A percentile compares a stretch with the other conserved stretches of the same genome.
Conservation (phyloP, 352 stramenopile genomes). For the Globisporangium yorkense region DNA sequence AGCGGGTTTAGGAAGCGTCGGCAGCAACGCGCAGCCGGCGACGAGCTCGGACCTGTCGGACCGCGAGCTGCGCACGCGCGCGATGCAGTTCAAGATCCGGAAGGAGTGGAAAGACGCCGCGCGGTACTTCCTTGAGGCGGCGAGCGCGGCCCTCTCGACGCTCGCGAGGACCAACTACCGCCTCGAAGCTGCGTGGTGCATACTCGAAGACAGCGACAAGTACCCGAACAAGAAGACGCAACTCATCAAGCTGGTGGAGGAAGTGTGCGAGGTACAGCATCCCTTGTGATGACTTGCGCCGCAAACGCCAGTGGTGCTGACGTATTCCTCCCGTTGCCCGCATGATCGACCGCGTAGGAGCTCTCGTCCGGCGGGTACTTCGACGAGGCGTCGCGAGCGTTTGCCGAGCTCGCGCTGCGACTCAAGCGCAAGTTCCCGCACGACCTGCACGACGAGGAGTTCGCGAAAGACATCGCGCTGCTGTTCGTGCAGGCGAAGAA, state of each 20-base stretch:
- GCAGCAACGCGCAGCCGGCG: constrained; percentile 4
- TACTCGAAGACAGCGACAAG: constrained; percentile 39
- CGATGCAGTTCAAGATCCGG: constrained; percentile 63
- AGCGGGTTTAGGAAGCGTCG: constrained; percentile 1
- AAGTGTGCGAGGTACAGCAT: constrained; percentile 35
- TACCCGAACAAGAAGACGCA: constrained; percentile 35
- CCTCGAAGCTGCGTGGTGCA: constrained; percentile 61
- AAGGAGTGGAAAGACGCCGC: constrained; percentile 63
- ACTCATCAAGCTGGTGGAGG: constrained; percentile 33
- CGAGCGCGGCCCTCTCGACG: constrained; percentile 24
- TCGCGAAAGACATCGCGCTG: constrained; percentile 30
- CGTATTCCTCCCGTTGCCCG: background rate
- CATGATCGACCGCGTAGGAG: constrained; percentile 16
- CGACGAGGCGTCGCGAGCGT: constrained; percentile 53
- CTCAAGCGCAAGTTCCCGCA: constrained; percentile 56
- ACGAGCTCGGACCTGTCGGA: constrained; percentile 28
- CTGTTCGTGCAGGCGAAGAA: constrained; percentile 55
- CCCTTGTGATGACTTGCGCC: too few species aligned
- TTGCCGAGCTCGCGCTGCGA: constrained; percentile 51
- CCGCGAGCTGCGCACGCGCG: constrained; percentile 45
- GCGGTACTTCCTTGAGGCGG: constrained; percentile 44
- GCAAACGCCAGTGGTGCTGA: background rate
- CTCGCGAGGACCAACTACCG: constrained; percentile 46
- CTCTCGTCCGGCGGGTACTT: constrained; percentile 52
- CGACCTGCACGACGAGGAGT: constrained; percentile 30